Evolutionary conservation across 1,284 basidiomycete species (phyloP), one percentile per base, ranked within the genome.

Genomic region (Ustilago crameri): DNA sequence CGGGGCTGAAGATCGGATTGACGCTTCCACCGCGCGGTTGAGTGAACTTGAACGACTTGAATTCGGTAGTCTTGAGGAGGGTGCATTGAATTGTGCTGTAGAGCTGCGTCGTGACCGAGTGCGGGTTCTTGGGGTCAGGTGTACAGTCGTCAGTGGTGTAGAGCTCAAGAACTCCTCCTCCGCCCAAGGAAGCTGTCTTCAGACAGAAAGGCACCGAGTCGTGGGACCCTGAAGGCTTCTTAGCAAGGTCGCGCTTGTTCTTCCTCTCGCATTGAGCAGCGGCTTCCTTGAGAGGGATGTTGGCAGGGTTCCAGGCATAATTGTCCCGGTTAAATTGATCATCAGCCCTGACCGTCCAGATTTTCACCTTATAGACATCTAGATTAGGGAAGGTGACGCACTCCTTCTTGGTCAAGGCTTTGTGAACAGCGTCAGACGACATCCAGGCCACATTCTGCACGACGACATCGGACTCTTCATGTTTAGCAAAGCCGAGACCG

Each of bases 361-460:
- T 42, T 1, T 32, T 30, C 12, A 51, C 57, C 3, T 26, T 18
- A 2, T 23, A 12, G 8, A 30, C 45, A 10, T 61, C 54, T 3
- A 71, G 54, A 27, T 71, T 71, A 26, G 53, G 54, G 18, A 71
- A 43, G 5, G 45, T 61, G 26, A 71, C 23, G 27, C 68, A 71
- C 0, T 38, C 14, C 41, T 71, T 61, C 8, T 9, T 22, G 38
- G 41, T 18, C 35, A 43, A 71, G 4, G 62, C 68, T 1, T 41
- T n/a, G 18, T n/a, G 37, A 0, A 51, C 57, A 20, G 50, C 23
- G 8, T 43, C 40, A 5, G 62, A 18, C 1, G 62, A 71, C 50
- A 71, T 43, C 45, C 42, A 65, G 0, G 68, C 68, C 54, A 53
- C 55, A 51, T 71, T 71, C 47, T 61, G 56, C 9, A 65, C 56